Base-by-base conservation (phyloP, 176 grass and related monocot genomes). In the Bothriochloa decipiens region DNA sequence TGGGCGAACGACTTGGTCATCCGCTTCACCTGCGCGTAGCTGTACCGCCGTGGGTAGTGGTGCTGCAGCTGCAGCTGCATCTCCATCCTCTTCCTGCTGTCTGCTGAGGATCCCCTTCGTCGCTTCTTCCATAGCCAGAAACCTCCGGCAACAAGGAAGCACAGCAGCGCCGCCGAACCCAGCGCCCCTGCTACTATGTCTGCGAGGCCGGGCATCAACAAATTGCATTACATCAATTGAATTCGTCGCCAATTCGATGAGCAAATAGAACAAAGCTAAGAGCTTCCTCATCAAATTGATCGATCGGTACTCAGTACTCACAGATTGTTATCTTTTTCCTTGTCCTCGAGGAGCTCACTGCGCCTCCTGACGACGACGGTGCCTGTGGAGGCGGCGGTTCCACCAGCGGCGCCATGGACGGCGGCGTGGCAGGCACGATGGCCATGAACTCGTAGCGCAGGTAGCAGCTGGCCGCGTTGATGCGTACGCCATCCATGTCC, bases 1-100 rank as follows among this genome's bases (percentile, higher is more conserved):
- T 91, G 43, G 8, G 63, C 58, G 22, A 91, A 91, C 8, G 82
- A 94, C 52, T 62, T 86, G 2, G 88, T 94, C 71, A 94, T 94
- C 33, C 4, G 81, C 67, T 74, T 88, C 28, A 94, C 62, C 35
- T 83, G 62, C 17, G 82, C 86, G 65, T 88, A 89, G 11, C 23
- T 73, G 41, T 94, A 94, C 8, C 86, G 83, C 74, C 74, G 86
- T 11, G 79, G 85, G 33, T 66, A 27, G 0, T 83, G 85, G 26
- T 66, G 43, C 0, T 80, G 76, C 63, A 32, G 74, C 7, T 67
- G 49, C 32, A 88, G 45, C n/a, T n/a, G n/a, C n/a, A n/a, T 36
- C 11, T 93, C 72, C 2, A 46, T 73, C 40, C 6, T 81, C 39
- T 45, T 22, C 1, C 15, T 46, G 0, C 61, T 62, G 7, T 58